Evolutionary conservation across 2,329 filamentous ascomycete genomes (phyloP).

Genomic region (Nannizzia gypsea): DNA sequence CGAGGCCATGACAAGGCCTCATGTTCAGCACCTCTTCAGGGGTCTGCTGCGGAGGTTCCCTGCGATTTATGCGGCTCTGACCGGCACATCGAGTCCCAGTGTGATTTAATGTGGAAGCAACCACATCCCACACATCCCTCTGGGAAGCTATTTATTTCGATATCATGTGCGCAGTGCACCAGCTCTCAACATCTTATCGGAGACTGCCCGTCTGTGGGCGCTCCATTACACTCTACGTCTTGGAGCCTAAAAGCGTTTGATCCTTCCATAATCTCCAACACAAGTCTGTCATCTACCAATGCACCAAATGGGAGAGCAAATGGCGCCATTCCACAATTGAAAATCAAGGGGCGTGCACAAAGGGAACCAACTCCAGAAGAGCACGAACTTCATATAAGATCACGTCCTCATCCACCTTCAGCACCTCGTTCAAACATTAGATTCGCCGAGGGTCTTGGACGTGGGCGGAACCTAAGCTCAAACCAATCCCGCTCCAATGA

Average conservation of each 20-base stretch:
- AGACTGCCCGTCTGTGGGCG: constrained; percentile 29
- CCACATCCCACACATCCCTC: constrained; percentile 19
- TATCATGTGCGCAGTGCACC: constrained; percentile 35
- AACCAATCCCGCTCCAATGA: constrained; percentile 11
- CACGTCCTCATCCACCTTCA: constrained; percentile 20
- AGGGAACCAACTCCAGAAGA: constrained; percentile 23
- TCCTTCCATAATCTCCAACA: constrained; percentile 28
- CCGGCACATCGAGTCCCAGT: constrained; percentile 49
- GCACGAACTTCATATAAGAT: constrained; percentile 25
- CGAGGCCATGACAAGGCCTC: constrained; percentile 44
- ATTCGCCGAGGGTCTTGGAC: constrained; percentile 24
- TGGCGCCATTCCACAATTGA: constrained; percentile 21
- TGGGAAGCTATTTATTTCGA: constrained; percentile 28
- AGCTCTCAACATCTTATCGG: constrained; percentile 34
- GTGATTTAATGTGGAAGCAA: constrained; percentile 47
- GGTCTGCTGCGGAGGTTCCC: constrained; percentile 40
- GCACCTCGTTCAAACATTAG: constrained; percentile 26
- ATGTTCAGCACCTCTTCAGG: constrained; percentile 49
- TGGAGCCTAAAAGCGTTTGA: constrained; percentile 31
- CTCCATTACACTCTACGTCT: constrained; percentile 23
- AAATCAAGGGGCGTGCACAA: constrained; percentile 27
- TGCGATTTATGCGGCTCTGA: constrained; percentile 50
- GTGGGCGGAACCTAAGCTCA: constrained; percentile 19
- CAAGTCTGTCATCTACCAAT: constrained; percentile 21
- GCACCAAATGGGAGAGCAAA: constrained; percentile 9